A percentile compares a stretch with the other conserved stretches of the same genome.
These are phyloP conservation scores for Cladorrhinum samala DNA, from an alignment of 495 filamentous ascomycete species.

Conservation along the genomic window DNA sequence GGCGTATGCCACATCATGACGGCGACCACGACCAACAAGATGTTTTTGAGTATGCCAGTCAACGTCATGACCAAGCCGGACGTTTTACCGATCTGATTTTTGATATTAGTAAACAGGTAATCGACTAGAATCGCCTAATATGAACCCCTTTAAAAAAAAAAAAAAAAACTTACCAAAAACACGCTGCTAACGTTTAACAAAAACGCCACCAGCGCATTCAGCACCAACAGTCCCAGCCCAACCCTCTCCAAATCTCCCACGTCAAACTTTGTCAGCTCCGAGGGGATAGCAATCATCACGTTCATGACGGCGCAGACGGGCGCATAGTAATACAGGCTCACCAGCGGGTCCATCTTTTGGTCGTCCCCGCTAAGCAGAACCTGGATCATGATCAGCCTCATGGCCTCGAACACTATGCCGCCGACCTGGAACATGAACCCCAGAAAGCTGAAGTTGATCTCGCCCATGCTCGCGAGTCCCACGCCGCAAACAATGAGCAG, in stretches of 20 bases:
- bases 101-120: neutral
- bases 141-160: neutral
- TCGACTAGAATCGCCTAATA: too few species aligned
- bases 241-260: slow-evolving; percentile 49
- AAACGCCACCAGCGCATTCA: slow-evolving; percentile 71
- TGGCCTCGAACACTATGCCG: slow-evolving; percentile 67
- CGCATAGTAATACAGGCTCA: slow-evolving; percentile 80
- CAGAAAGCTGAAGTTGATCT: slow-evolving; percentile 63
- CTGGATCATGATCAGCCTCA: slow-evolving; percentile 74
- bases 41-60: slow-evolving; percentile 70
- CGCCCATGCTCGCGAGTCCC: slow-evolving; percentile 64
- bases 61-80: slow-evolving; percentile 72
- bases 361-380: slow-evolving; percentile 60
- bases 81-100: slow-evolving; percentile 62
- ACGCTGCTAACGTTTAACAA: slow-evolving; percentile 71
- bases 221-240: slow-evolving; percentile 51
- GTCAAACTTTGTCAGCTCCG: slow-evolving; percentile 51
- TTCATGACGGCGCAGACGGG: slow-evolving; percentile 76
- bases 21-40: slow-evolving; percentile 59
- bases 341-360: slow-evolving; percentile 74
- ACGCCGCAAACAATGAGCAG: slow-evolving; percentile 70
- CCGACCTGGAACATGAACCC: slow-evolving; percentile 67
- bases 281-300: slow-evolving; percentile 53
- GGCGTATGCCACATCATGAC: slow-evolving; percentile 61
- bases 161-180: slow-evolving; percentile 50